Percentiles rank a stretch among this genome's conserved stretches.
Conservation (phyloP, 129 eudicot species). For the Deinandra increscens region DNA sequence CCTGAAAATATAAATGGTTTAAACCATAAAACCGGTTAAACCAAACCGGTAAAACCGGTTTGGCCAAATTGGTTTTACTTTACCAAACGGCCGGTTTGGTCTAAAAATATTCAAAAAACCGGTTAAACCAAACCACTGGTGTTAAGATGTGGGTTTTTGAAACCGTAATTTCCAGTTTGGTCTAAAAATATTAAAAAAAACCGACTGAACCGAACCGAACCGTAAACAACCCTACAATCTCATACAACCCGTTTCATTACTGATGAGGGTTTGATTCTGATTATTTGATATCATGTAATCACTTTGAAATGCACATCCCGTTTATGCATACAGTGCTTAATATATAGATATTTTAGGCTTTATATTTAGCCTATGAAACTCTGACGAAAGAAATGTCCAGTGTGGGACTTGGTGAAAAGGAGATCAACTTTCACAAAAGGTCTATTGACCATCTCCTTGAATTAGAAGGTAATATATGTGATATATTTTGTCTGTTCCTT, state of each 20-base stretch:
- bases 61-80: no score
- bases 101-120: no score
- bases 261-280: background rate
- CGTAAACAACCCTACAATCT: no score
- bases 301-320: background rate
- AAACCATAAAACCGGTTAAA: no score
- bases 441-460: constrained; percentile 54
- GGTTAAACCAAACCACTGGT: no score
- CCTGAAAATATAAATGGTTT: no score
- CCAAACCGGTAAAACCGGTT: no score
- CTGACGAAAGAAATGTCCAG: constrained; percentile 42
- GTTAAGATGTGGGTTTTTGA: no score
- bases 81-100: no score
- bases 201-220: no score
- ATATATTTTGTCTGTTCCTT: constrained; percentile 15
- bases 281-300: background rate
- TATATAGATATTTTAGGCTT: constrained; percentile 46
- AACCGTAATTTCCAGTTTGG: no score
- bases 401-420: constrained; percentile 37
- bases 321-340: background rate
- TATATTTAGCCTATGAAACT: constrained; percentile 70
- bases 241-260: background rate
- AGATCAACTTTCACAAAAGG: constrained; percentile 52
- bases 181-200: no score
- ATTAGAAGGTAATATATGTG: constrained; percentile 55